Base-by-base conservation (phyloP, 2,329 filamentous ascomycete genomes). In the Chrysoporthe austroafricana region DNA sequence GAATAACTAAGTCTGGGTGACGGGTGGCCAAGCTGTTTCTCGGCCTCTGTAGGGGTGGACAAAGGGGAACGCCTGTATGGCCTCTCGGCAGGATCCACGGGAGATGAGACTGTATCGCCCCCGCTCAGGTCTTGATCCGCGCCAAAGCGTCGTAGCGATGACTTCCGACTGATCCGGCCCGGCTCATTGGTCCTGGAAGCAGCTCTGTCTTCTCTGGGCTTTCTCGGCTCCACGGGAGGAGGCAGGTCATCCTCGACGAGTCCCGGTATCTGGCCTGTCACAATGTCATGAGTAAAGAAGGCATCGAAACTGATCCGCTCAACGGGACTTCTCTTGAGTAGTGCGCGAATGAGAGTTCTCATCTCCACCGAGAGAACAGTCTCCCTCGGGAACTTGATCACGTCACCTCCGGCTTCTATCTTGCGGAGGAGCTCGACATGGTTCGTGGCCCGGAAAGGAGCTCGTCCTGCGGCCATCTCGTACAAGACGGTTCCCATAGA, bases 401-500 rank as follows among this genome's bases (percentile, higher is more conserved):
- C 84, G 76, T 98, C 95, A 71, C 96, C 91, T 21, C 91, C 90
- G 69, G 90, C 90, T 77, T 98, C 95, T 71, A 99, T 99, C 81
- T 92, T 96, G 70, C 93, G 89, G 56, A 98, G 85, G 46, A 99
- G 83, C 77, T 99, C 96, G 52, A 99, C 94, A 75, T 99, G 96
- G 76, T 99, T 98, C 66, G 88, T 89, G 43, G 96, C 96, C 72
- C 93, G 87, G 80, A 98, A 99, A 0, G 96, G 96, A 32, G 96
- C 94, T 70, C 88, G 91, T 64, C 94, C 95, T 7, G 90, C 92
- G 70, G 96, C 89, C 94, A 99, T 97, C 80, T 99, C 96, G 77
- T 93, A 97, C 34, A 97, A 82, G 9, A 99, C 96, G 21, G 96
- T 97, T 62, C 96, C 96, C 44, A 97, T 93, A 32, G 96, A 99